A percentile compares a stretch with the other conserved stretches of the same genome.
phyloP scores from a whole-genome alignment of 805 yeast species.

The Candida xyloterini region DNA sequence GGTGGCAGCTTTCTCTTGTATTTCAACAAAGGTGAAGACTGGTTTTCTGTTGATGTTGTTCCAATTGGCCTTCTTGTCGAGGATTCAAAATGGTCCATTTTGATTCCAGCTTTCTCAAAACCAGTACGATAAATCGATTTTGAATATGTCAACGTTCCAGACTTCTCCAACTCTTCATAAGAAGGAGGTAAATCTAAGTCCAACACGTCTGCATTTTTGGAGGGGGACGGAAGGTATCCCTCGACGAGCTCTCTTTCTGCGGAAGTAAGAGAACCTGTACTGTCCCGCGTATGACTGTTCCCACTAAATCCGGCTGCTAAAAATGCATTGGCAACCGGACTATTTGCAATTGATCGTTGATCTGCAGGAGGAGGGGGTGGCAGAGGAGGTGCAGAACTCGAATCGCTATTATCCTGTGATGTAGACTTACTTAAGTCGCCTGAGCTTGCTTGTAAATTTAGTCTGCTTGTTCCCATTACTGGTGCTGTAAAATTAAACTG shows the following conservation, averaged over 20 bases:
- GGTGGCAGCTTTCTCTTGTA: slow-evolving; percentile 28
- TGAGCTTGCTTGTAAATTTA: background rate
- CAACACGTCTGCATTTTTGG: slow-evolving; percentile 4
- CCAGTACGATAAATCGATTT: slow-evolving; percentile 35
- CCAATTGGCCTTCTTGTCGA: slow-evolving; percentile 5
- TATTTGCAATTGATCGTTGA: slow-evolving; percentile 21
- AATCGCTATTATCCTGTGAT: background rate
- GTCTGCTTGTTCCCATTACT: slow-evolving; percentile 1
- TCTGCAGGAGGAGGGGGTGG: slow-evolving; percentile 29
- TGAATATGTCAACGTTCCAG: slow-evolving; percentile 33
- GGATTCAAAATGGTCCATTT: slow-evolving; percentile 26
- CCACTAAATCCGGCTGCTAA: slow-evolving; percentile 2
- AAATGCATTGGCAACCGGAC: slow-evolving; percentile 27
- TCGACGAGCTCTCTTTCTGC: slow-evolving; percentile 21
- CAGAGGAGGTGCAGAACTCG: slow-evolving; percentile 25
- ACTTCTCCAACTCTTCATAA: slow-evolving; percentile 33
- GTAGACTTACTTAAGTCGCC: background rate
- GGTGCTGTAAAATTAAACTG: slow-evolving; percentile 1
- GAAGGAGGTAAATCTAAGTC: slow-evolving; percentile 32
- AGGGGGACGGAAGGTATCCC: slow-evolving; percentile 13
- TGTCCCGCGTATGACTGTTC: slow-evolving; percentile 12
- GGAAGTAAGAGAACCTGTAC: slow-evolving; percentile 26
- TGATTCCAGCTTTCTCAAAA: slow-evolving; percentile 36
- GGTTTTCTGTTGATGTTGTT: background rate
- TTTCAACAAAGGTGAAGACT: slow-evolving; percentile 7